Base-by-base conservation (phyloP, 352 stramenopile genomes). In the Pelagophyceae sp. region DNA sequence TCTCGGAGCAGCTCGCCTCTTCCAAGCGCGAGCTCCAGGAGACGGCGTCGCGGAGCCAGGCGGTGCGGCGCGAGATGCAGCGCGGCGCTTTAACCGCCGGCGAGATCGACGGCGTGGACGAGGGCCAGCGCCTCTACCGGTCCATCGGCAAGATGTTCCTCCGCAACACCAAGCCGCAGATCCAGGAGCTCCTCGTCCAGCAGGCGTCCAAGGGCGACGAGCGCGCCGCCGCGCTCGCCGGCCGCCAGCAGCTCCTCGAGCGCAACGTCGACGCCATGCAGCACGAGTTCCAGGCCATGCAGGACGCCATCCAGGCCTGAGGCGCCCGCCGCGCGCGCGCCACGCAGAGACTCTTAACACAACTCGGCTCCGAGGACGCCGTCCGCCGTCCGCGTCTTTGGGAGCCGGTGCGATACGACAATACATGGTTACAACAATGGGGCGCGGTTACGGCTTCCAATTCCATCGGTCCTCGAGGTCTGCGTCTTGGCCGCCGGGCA, bases 81-180 rank as follows among this genome's bases (percentile, higher is more conserved):
- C 64, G 78, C 33, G 80, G 82, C 61, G 78, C 87, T 58, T 58
- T 90, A 6, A 91, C 87, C 0, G 81, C 84, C n/a, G 23, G 19
- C 35, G 84, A 91, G 81, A 79, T 91, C 23, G 75, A 84, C 69
- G 78, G 82, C 72, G 63, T 87, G 19, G 35, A 45, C n/a, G 77
- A 76, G 0, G 80, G 84, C 72, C 50, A 78, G 0, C 82, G 83
- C 40, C 84, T 89, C 75, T 91, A 88, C 70, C 78, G 81, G 40
- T 72, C 70, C 37, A 70, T 90, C 51, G 87, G 87, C 40, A 91
- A 91, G 77, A 85, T 89, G 74, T 91, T 91, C 82, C 78, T 91
- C 76, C 77, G 85, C 37, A 78, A 81, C 27, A 81, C 63, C 32
- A 61, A 83, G 72, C 63, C 80, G 2, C 78, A 86, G 23, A 80